Conservation (phyloP, 208 protist genomes). For the Leishmania tarentolae region DNA sequence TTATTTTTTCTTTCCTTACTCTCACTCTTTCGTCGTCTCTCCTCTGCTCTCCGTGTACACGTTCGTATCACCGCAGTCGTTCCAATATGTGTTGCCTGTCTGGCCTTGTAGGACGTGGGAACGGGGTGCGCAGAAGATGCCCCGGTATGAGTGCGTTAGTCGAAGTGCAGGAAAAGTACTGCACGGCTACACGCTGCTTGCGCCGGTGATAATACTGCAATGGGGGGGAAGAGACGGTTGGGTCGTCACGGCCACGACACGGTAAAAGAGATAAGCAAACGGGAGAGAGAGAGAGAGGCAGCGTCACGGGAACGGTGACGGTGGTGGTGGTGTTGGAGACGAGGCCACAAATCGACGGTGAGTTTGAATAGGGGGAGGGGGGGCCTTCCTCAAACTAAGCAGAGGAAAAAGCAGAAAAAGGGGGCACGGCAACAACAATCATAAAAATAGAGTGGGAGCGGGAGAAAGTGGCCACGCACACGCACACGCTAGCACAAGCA, state of each 20-base stretch:
- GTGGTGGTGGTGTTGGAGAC: neutral
- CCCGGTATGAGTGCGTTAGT: neutral
- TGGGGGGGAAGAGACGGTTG: neutral
- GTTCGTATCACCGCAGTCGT: neutral
- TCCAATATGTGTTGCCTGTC: neutral
- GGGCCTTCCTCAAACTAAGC: neutral
- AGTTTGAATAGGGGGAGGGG: neutral
- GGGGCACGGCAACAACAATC: neutral
- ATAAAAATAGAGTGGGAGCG: neutral
- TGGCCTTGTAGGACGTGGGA: neutral
- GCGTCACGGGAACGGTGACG: neutral
- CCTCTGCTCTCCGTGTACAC: neutral
- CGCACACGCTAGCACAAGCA: neutral
- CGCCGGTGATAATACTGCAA: neutral
- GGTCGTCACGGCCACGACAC: neutral
- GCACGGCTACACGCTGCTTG: neutral
- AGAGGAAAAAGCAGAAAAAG: neutral
- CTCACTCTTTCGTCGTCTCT: neutral
- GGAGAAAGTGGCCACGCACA: neutral
- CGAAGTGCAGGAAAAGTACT: too few species aligned
- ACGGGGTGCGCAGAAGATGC: neutral
- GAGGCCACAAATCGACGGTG: neutral
- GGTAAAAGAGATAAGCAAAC: neutral
- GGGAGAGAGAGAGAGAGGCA: neutral
- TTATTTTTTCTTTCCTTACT: neutral